Conservation (phyloP, 495 filamentous ascomycete species). For the Aspergillus funiculosus region DNA sequence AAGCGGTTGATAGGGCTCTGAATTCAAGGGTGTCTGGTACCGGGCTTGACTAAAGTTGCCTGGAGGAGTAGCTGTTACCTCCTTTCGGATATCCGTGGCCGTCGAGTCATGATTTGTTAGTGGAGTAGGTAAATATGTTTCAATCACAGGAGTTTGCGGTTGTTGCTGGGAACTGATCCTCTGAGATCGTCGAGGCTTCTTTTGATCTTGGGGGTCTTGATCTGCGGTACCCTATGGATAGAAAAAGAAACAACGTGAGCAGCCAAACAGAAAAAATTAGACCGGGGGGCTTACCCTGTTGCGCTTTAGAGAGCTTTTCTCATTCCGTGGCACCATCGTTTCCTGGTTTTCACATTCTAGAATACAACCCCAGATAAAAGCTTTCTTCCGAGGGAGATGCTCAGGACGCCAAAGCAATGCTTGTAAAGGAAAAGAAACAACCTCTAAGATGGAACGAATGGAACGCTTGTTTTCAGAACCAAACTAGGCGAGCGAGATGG, state of each 20-base stretch:
- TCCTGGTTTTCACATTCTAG: slow-evolving; percentile 9
- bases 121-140: slow-evolving; percentile 75
- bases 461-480: neutral
- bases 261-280: neutral
- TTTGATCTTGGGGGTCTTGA: slow-evolving; percentile 38
- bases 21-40: slow-evolving; percentile 46
- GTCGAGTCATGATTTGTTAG: slow-evolving; percentile 64
- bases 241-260: neutral
- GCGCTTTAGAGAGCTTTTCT: slow-evolving; percentile 52
- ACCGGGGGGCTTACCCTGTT: slow-evolving; percentile 33
- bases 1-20: slow-evolving; percentile 58
- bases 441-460: neutral
- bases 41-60: slow-evolving; percentile 51
- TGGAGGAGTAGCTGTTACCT: slow-evolving; percentile 66
- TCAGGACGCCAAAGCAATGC: neutral
- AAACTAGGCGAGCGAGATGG: neutral
- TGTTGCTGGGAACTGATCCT: slow-evolving; percentile 49
- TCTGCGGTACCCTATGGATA: slow-evolving; percentile 34
- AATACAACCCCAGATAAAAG: neutral
- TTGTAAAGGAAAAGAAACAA: neutral
- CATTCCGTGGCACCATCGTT: slow-evolving; percentile 43
- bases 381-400: neutral
- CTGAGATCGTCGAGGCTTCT: slow-evolving; percentile 50
- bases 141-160: slow-evolving; percentile 53
- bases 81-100: slow-evolving; percentile 58